Evolutionary conservation across 208 protist genomes (phyloP).

Genomic region (Leishmania tropica): DNA sequence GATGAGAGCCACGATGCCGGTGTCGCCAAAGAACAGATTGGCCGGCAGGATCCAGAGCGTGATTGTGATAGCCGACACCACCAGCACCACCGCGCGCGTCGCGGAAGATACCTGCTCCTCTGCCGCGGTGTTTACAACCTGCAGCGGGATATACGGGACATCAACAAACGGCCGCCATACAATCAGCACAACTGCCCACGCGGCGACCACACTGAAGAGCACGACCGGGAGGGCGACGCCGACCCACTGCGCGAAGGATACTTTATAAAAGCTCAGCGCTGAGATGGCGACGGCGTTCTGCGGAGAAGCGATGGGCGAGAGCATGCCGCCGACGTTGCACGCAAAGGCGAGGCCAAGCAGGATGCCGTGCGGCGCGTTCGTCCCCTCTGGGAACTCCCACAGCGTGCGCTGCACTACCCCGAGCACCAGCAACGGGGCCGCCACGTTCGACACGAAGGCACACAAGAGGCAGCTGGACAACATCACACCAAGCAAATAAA

Average conservation of each 20-base stretch:
- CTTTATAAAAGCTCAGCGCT: slow-evolving; percentile 72
- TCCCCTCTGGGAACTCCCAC: slow-evolving; percentile 87
- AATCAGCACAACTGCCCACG: slow-evolving; percentile 83
- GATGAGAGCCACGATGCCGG: slow-evolving; percentile 92
- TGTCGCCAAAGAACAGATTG: slow-evolving; percentile 89
- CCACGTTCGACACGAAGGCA: slow-evolving; percentile 92
- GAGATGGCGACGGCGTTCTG: slow-evolving; percentile 94
- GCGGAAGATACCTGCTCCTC: slow-evolving; percentile 52
- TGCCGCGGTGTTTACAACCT: slow-evolving; percentile 72
- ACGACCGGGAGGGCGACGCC: slow-evolving; percentile 83
- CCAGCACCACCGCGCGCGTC: slow-evolving; percentile 67
- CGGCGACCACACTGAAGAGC: slow-evolving; percentile 52
- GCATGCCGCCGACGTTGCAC: slow-evolving; percentile 96
- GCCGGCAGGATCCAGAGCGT: slow-evolving; percentile 85
- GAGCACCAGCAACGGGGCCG: slow-evolving; percentile 88
- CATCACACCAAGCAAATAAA: slow-evolving; percentile 93
- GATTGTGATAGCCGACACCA: slow-evolving; percentile 78
- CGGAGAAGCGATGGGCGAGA: slow-evolving; percentile 94
- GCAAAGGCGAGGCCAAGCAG: slow-evolving; percentile 93
- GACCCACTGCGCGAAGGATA: slow-evolving; percentile 89
- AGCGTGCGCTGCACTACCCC: slow-evolving; percentile 87
- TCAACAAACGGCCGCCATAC: slow-evolving; percentile 89
- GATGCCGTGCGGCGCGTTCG: slow-evolving; percentile 81
- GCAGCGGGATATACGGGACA: slow-evolving; percentile 84
- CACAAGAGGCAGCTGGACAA: slow-evolving; percentile 79